Evolutionary conservation across 495 filamentous ascomycete genomes (phyloP), one percentile per base, ranked within the genome.

Genomic region (Aspergillus asperescens): DNA sequence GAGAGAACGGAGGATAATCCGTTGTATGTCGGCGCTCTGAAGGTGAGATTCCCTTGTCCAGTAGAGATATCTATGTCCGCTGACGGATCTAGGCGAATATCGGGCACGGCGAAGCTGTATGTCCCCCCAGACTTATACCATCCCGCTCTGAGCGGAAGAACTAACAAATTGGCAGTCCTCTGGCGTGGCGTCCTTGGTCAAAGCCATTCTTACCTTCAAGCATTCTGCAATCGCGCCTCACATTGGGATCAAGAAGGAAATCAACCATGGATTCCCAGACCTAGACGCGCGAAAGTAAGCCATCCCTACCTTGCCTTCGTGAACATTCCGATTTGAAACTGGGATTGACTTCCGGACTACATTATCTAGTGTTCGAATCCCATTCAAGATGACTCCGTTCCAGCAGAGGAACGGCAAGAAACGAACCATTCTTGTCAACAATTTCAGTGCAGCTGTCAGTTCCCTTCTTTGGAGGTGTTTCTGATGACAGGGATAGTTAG

Each of bases 201-300:
- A 74, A 23, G 50, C 44, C 6, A 20, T 72, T 1, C 27, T 70
- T 24, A 65, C 67, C 57, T 31, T 69, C 2, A 55, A 64, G 12
- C 55, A 68, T 15, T 38, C 59, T 7, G 37, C 37, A 1, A 66
- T 74, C 34, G 67, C 70, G 0, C 63, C 59, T 0, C 69, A 73
- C 41, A 22, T 61, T 2, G 72, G 71, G 1, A 75, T 79, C 52
- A 77, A 79, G 55, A 69, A 52, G 2, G 61, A 60, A 19, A 69
- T 80, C 25, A 78, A 79, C 52, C 57, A 48, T 1, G 44, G 23
- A 1, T 57, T 64, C 29, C 61, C 66, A 7, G 54, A 70, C 28
- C 49, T 73, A 1, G 52, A 57, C 3, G 29, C 53, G 32, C 52
- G 62, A 1, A 64, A 68, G n/a, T n/a, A n/a, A n/a, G n/a, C n/a